Evolutionary conservation across 192 early-diverging fungal species (phyloP).

Genomic region (Podila horticola): DNA sequence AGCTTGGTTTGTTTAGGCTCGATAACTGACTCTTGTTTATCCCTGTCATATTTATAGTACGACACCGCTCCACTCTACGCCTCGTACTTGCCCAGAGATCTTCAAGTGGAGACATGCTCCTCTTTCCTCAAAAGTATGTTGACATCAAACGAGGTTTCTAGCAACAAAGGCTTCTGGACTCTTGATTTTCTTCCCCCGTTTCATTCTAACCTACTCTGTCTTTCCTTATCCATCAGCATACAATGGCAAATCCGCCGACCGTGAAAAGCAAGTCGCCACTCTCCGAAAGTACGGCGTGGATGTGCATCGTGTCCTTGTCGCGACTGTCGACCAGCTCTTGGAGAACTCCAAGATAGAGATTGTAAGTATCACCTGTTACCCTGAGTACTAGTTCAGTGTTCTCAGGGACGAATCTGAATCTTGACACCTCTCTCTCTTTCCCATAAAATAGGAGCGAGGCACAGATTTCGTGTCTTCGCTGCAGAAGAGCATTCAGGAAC

Average conservation of each 20-base stretch:
- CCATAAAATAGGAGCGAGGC: neutral
- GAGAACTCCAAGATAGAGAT: slow-evolving; percentile 6
- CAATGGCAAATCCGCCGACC: slow-evolving; percentile 9
- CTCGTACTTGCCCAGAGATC: slow-evolving; percentile 24
- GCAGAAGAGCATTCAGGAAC: slow-evolving; percentile 8
- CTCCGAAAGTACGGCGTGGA: slow-evolving; percentile 36
- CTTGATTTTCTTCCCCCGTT: neutral
- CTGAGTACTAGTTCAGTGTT: too few relatives aligned
- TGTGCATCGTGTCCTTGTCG: slow-evolving; percentile 23
- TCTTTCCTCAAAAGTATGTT: slow-evolving; percentile 36
- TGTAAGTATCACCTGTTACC: slow-evolving; percentile 12
- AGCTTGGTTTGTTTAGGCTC: neutral
- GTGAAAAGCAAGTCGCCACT: slow-evolving; percentile 12
- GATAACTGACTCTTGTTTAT: neutral
- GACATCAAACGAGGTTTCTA: neutral
- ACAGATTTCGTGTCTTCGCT: slow-evolving; percentile 7
- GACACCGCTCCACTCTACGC: slow-evolving; percentile 38
- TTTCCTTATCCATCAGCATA: neutral
- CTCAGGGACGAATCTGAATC: too few relatives aligned
- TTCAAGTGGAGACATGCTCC: slow-evolving; percentile 39
- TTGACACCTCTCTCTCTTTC: neutral
- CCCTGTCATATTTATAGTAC: slow-evolving; percentile 9
- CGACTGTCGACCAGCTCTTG: slow-evolving; percentile 39
- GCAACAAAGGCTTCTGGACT: slow-evolving; percentile 4
- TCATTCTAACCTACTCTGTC: neutral